Base-by-base conservation (phyloP, 495 filamentous ascomycete species). In the Bryoglossum gracile region DNA sequence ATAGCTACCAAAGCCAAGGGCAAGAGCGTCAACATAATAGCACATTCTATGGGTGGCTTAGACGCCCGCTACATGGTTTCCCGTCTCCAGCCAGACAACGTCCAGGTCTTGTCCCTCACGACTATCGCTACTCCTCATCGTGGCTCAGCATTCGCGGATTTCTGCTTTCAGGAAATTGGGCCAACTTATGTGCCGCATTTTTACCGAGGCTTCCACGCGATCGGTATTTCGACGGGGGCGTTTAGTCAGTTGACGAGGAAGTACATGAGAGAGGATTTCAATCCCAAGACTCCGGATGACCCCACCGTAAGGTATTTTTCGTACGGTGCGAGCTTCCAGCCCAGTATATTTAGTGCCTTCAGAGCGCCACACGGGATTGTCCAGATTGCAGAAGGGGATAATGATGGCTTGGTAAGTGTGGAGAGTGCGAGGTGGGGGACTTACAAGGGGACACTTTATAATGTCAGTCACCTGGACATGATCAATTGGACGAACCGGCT, bases 401-500 rank as follows among this genome's bases (percentile, higher is more conserved):
- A 98, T 62, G 92, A 98, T 55, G 92, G 92, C 0, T 75, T 98
- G 3, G 92, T 98, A 14, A 94, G 86, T 60, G 88, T 96, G 21
- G 66, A 74, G 8, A 95, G 89, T 58, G 83, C 83, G 53, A 73
- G 76, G 57, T 96, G 91, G 89, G 92, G 92, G n/a, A 75, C 74
- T 1, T 96, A 96, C 62, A 86, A 91, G 62, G 92, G 92, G 3
- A 96, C 92, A 2, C 63, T 98, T n/a, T 65, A 89, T 4, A 80
- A 78, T 8, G 88, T 94, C 23, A 94, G 82, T 63, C 92, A 98
- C 66, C 67, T 96, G 4, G 89, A 95, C 57, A 68, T 95, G 43
- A 98, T 96, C 64, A 96, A 96, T 66, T 98, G 91, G 92, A 90
- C 80, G 42, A 96, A 95, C 58, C 71, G 85, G 43, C 50, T 94